A percentile compares a stretch with the other conserved stretches of the same genome.
Conservation (phyloP, 2,329 filamentous ascomycete species). For the Pseudogymnoascus sp. region DNA sequence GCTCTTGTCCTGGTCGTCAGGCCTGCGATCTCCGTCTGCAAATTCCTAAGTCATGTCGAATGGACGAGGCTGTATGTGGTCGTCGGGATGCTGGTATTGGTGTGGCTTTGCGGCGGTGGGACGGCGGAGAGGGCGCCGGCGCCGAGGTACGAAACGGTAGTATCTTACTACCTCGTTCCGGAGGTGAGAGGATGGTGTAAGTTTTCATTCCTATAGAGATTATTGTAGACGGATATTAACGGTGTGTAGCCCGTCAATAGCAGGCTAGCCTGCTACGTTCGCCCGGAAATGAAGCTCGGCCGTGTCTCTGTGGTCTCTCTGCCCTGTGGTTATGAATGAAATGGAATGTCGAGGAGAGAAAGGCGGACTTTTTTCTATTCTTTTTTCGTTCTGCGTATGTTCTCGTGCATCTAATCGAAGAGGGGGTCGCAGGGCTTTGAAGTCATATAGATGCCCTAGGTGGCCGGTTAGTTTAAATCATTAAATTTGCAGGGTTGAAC, state of each 20-base stretch:
- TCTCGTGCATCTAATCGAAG: not conserved
- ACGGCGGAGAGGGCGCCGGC: not conserved
- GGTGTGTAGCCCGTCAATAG: not conserved
- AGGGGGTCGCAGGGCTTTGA: not conserved
- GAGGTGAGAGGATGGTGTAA: not conserved
- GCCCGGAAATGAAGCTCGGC: not conserved
- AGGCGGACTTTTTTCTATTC: not conserved
- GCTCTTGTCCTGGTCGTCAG: not conserved
- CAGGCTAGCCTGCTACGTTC: not conserved
- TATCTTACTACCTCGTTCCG: slow-evolving; percentile 5
- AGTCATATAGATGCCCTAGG: not conserved
- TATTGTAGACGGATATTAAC: not conserved
- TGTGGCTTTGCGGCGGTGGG: not conserved
- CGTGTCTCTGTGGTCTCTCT: not conserved
- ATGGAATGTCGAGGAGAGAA: not conserved
- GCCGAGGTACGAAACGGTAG: not conserved
- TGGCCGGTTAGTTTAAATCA: not conserved
- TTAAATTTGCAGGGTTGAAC: not conserved
- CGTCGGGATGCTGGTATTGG: not conserved
- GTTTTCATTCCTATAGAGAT: not conserved
- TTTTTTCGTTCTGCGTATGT: not conserved
- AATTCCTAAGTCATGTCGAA: not conserved
- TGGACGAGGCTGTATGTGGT: not conserved
- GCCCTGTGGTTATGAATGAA: not conserved
- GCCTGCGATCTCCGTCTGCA: not conserved